phyloP scores from a whole-genome alignment of 225 moss, liverwort and hornwort genomes.

The Lunularia cruciata region DNA sequence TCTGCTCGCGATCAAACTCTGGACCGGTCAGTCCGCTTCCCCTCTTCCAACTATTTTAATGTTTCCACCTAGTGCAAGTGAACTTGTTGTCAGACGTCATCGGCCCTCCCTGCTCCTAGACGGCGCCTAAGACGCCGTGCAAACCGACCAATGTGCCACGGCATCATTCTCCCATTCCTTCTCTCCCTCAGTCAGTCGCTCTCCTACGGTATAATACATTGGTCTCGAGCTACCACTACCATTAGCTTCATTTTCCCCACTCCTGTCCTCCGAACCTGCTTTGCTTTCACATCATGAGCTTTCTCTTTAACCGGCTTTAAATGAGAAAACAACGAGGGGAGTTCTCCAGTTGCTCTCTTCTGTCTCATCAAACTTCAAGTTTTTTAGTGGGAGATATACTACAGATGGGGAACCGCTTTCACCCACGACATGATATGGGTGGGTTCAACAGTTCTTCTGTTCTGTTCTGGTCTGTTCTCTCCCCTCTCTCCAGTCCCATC shows the following conservation, averaged over 20 bases:
- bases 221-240: too few relatives aligned
- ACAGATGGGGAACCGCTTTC: background rate
- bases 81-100: constrained; percentile 14
- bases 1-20: constrained; percentile 13
- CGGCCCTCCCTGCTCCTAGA: constrained; percentile 1
- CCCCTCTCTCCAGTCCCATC: background rate
- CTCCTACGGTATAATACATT: too few relatives aligned
- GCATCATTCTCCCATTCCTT: constrained; percentile 17
- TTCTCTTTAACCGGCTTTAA: too few relatives aligned
- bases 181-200: background rate
- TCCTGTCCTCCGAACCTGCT: too few relatives aligned
- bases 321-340: too few relatives aligned
- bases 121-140: constrained; percentile 18
- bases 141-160: constrained; percentile 20
- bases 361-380: too few relatives aligned
- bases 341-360: background rate
- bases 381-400: background rate
- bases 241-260: background rate
- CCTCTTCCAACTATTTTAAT: constrained; percentile 11
- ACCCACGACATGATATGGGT: too few relatives aligned
- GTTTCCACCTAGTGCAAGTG: background rate
- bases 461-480: background rate
- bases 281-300: too few relatives aligned
- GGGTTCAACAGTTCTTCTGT: background rate
- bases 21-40: constrained; percentile 8